Evolutionary conservation across 2,329 filamentous ascomycete genomes (phyloP).

Genomic region (Aspergillus ustus): DNA sequence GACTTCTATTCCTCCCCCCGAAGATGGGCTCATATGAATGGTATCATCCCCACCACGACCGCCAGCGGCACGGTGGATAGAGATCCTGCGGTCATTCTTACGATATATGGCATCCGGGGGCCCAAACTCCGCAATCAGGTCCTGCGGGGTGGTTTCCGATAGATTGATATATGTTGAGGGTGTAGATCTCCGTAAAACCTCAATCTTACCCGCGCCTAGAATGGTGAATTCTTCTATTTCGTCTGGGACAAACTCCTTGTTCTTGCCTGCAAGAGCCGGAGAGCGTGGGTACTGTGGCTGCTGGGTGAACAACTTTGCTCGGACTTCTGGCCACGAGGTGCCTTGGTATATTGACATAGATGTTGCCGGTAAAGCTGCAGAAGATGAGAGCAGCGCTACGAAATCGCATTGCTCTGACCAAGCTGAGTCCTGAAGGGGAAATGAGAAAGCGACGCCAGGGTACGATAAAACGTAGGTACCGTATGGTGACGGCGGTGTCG

Average conservation of each 20-base stretch:
- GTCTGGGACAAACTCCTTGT: constrained; percentile 80
- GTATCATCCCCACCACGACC: constrained; percentile 34
- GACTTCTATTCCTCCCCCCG: constrained; percentile 42
- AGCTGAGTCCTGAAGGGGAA: constrained; percentile 73
- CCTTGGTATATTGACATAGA: constrained; percentile 93
- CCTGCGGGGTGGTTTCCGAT: constrained; percentile 88
- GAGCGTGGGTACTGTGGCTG: constrained; percentile 74
- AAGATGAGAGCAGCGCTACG: constrained; percentile 80
- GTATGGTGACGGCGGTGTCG: constrained; percentile 57
- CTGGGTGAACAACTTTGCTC: constrained; percentile 76
- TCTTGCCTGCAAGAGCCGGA: constrained; percentile 69
- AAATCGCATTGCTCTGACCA: constrained; percentile 80
- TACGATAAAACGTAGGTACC: constrained; percentile 92
- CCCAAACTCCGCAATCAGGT: constrained; percentile 86
- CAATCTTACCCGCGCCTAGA: constrained; percentile 76
- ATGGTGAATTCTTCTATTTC: constrained; percentile 83
- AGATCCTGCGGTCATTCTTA: constrained; percentile 86
- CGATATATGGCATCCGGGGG: constrained; percentile 93
- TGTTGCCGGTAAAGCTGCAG: constrained; percentile 73
- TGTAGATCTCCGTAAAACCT: constrained; percentile 73
- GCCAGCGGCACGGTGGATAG: constrained; percentile 66
- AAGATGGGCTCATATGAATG: constrained; percentile 41
- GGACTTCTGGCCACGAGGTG: constrained; percentile 84
- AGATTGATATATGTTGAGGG: constrained; percentile 73
- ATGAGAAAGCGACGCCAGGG: constrained; percentile 91